Conservation (phyloP, 257 asterid genomes). For the Solanum etuberosum region DNA sequence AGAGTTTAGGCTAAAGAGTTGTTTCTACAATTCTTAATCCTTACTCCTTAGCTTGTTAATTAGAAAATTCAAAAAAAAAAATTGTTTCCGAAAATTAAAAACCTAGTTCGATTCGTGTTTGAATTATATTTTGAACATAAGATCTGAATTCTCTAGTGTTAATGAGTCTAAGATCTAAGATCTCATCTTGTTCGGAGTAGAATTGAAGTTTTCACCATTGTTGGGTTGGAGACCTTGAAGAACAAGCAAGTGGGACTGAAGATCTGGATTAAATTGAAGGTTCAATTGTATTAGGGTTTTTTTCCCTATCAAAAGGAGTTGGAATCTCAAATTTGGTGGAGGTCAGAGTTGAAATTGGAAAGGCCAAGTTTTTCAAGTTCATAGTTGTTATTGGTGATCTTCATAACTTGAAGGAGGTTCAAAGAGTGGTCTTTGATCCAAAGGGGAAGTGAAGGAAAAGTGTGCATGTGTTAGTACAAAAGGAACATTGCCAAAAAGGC, state of each 20-base stretch:
- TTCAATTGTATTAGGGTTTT: not conserved
- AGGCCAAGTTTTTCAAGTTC: not conserved
- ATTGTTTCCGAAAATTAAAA: not conserved
- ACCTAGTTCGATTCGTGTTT: not conserved
- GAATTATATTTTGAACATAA: not conserved
- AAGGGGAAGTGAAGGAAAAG: not conserved
- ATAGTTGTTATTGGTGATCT: not conserved
- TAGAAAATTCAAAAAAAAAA: not conserved
- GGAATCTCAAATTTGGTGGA: not conserved
- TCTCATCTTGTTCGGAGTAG: not conserved
- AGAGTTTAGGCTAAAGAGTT: not conserved
- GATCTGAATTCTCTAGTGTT: not conserved
- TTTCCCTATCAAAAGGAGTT: not conserved
- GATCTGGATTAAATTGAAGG: not conserved
- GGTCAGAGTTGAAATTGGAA: not conserved
- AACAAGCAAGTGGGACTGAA: not conserved
- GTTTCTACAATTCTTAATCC: not conserved
- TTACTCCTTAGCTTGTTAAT: not conserved
- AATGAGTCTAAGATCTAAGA: not conserved
- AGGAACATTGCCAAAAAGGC: not conserved
- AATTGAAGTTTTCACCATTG: not conserved
- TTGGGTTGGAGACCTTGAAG: not conserved
- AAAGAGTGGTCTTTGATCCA: not conserved
- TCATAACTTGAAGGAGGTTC: not conserved
- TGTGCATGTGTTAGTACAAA: not conserved